Base-by-base conservation (phyloP, 495 filamentous ascomycete species). In the Penicillium herquei region DNA sequence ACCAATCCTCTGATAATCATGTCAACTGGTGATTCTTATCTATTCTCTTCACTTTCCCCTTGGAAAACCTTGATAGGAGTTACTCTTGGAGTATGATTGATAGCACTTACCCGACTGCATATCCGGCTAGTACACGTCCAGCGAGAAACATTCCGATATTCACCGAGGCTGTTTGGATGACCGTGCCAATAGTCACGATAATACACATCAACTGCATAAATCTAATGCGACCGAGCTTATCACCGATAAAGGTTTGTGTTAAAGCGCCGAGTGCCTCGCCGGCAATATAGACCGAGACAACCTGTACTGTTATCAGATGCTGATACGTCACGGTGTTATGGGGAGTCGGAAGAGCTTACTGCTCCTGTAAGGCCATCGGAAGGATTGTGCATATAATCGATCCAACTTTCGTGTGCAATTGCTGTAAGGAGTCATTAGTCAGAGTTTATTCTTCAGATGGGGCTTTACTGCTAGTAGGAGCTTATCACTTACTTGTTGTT, bases 131-230 rank as follows among this genome's bases (percentile, higher is more conserved):
- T 7, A 65, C 74, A 21, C 82, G 80, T 14, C 81, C 82, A 3
- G 79, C 79, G 32, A 85, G 74, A 61, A 83, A 83, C 81, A 83
- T 85, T 31, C 78, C 81, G 42, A 83, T 81, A 46, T 82, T 85
- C 35, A 83, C 68, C 8, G 80, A 75, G 8, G 78, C 81, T 0
- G 82, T 82, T 54, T 84, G 81, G 56, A 84, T 80, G 21, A 71
- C 62, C 3, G 76, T 80, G 35, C 81, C 82, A 41, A 84, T 76
- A 1, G 81, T 84, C 21, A 85, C 81, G 41, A 85, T 65, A 12
- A 82, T 55, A 57, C 80, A 83, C 68, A 80, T 74, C 44, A 82
- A 43, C 55, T 83, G 78, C 82, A 85, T 85, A 59, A 84, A 83
- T 0, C 79, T 74, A 40, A 82, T 79, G 35, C 82, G 79, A 32